phyloP scores from a whole-genome alignment of 1,139 yeast species.

The Geotrichum fermentans region DNA sequence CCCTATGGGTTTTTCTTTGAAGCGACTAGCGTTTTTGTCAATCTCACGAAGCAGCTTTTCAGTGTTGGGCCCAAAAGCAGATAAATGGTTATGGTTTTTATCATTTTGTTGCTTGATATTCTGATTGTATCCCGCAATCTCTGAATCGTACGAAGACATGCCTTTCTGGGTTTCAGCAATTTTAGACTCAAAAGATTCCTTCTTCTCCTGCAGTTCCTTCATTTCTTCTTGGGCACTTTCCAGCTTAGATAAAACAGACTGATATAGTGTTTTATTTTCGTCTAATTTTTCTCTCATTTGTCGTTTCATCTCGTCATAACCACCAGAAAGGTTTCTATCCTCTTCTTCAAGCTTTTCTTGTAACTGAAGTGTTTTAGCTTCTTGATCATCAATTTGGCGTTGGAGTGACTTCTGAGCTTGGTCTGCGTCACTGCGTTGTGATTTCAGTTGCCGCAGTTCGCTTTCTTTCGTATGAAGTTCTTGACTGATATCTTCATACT shows the following conservation, averaged over 20 bases:
- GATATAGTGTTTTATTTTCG: background rate
- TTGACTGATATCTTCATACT: background rate
- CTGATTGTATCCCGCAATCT: slow-evolving; percentile 21
- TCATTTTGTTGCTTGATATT: slow-evolving; percentile 28
- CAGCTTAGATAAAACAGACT: background rate
- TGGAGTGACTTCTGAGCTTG: slow-evolving; percentile 8
- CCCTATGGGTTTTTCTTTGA: slow-evolving; percentile 64
- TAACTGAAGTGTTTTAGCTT: background rate
- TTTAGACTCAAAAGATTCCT: slow-evolving; percentile 23
- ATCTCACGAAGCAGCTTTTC: slow-evolving; percentile 44
- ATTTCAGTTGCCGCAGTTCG: slow-evolving; percentile 1
- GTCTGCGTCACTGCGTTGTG: background rate
- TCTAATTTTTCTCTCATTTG: background rate
- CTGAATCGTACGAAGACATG: background rate
- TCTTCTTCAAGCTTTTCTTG: slow-evolving; percentile 7
- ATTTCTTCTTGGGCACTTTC: slow-evolving; percentile 21
- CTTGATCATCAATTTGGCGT: background rate
- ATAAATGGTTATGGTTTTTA: slow-evolving; percentile 22
- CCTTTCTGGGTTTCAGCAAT: slow-evolving; percentile 12
- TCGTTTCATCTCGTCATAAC: slow-evolving; percentile 11
- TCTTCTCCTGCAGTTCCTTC: slow-evolving; percentile 18
- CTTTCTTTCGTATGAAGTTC: background rate
- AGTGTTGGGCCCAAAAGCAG: slow-evolving; percentile 50
- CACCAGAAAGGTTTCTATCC: slow-evolving; percentile 7
- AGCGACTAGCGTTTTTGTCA: slow-evolving; percentile 27